These are phyloP conservation scores for Entoloma clypeatum DNA, from an alignment of 1,284 basidiomycete species.

Conservation along the genomic window DNA sequence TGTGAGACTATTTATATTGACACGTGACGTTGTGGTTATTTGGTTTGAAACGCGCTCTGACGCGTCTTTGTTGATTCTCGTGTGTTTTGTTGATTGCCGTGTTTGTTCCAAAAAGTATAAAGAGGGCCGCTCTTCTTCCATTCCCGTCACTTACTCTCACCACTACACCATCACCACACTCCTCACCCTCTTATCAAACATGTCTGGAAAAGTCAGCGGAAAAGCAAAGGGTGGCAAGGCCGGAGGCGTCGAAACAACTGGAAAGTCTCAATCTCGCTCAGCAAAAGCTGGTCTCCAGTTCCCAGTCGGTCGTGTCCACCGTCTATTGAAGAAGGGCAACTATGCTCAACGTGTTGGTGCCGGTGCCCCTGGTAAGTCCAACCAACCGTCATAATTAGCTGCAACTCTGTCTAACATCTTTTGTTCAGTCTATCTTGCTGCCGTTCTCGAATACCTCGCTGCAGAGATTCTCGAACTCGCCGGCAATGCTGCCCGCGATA, in stretches of 20 bases:
- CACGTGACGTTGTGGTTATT: slow-evolving; percentile 43
- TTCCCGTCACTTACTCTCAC: slow-evolving; percentile 1
- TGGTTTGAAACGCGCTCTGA: slow-evolving; percentile 29
- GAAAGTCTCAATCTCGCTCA: slow-evolving; percentile 71
- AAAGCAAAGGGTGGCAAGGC: slow-evolving; percentile 55
- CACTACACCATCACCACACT: slow-evolving; percentile 8
- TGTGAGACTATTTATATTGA: slow-evolving; percentile 36
- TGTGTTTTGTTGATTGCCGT: slow-evolving; percentile 7
- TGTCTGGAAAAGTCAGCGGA: slow-evolving; percentile 46
- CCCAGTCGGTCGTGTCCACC: slow-evolving; percentile 89
- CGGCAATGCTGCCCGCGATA: slow-evolving; percentile 76
- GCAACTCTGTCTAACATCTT: background rate
- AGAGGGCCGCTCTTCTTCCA: slow-evolving; percentile 7
- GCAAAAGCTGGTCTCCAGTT: slow-evolving; percentile 82
- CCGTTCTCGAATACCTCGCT: slow-evolving; percentile 79
- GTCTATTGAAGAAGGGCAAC: slow-evolving; percentile 84
- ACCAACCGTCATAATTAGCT: background rate
- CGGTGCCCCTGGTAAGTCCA: slow-evolving; percentile 66
- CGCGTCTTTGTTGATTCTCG: slow-evolving; percentile 41
- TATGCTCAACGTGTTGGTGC: slow-evolving; percentile 78
- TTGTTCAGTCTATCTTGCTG: slow-evolving; percentile 65
- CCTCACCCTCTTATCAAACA: slow-evolving; percentile 20
- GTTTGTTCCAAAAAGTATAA: slow-evolving; percentile 19
- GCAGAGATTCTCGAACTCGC: slow-evolving; percentile 87
- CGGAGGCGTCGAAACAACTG: slow-evolving; percentile 33